These are phyloP conservation scores for Prinsepia uniflora DNA, from an alignment of 306 rosid genomes.

Conservation along the genomic window DNA sequence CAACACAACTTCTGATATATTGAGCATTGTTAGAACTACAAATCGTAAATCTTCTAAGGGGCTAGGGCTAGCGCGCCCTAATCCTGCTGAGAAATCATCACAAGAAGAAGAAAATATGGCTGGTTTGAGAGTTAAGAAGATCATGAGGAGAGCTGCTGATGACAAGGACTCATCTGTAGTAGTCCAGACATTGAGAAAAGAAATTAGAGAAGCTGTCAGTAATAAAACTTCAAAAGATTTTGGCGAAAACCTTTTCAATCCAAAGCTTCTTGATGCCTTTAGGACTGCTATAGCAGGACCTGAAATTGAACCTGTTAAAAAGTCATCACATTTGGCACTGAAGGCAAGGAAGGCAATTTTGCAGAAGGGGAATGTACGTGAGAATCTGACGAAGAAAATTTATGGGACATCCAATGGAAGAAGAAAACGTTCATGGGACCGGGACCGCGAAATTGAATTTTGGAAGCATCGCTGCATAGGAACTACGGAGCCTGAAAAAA, in stretches of 20 bases:
- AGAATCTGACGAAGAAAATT: constrained; percentile 82
- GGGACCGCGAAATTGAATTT: constrained; percentile 94
- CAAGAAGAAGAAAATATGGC: constrained; percentile 49
- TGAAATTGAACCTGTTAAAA: constrained; percentile 60
- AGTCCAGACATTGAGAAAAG: constrained; percentile 77
- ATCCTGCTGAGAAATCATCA: constrained; percentile 38
- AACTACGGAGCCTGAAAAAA: constrained; percentile 78
- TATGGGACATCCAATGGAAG: constrained; percentile 73
- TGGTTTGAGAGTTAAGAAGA: constrained; percentile 90
- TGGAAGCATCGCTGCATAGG: constrained; percentile 91
- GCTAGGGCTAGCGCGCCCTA: constrained; percentile 24
- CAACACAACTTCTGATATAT: constrained; percentile 43
- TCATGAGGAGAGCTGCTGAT: constrained; percentile 78
- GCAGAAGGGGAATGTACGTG: constrained; percentile 89
- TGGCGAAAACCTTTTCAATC: constrained; percentile 69
- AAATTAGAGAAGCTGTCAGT: constrained; percentile 85
- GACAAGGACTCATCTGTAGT: constrained; percentile 67
- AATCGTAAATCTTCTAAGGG: constrained; percentile 50
- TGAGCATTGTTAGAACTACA: constrained; percentile 70
- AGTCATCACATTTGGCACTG: constrained; percentile 53
- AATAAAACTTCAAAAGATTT: constrained; percentile 60
- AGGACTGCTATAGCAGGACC: constrained; percentile 82
- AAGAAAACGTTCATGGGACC: constrained; percentile 93
- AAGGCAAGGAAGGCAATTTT: constrained; percentile 72
- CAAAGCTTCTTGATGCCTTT: constrained; percentile 94